phyloP scores from a whole-genome alignment of 2,329 filamentous ascomycete species.

The Oidium heveae region DNA sequence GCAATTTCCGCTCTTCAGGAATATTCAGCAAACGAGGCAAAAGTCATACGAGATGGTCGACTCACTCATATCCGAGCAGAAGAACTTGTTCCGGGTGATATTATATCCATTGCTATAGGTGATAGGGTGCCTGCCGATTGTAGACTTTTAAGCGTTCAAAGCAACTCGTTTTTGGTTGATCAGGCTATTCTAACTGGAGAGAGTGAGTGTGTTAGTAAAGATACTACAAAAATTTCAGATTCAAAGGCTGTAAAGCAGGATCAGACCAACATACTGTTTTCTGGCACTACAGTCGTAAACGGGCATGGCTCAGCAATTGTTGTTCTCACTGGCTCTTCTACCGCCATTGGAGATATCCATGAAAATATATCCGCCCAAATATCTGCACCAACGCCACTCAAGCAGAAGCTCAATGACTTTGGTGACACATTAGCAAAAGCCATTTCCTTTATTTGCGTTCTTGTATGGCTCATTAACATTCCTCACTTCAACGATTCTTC shows the following conservation, averaged over 20 bases:
- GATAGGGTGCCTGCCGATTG: slow-evolving; percentile 91
- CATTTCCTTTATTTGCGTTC: slow-evolving; percentile 84
- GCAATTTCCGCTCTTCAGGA: slow-evolving; percentile 94
- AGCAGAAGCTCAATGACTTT: slow-evolving; percentile 97
- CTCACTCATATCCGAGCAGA: slow-evolving; percentile 78
- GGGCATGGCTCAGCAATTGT: slow-evolving; percentile 82
- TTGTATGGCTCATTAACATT: slow-evolving; percentile 97
- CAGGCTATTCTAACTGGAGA: slow-evolving; percentile 94
- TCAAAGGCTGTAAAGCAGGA: slow-evolving; percentile 83
- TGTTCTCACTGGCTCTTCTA: slow-evolving; percentile 66
- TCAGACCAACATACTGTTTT: slow-evolving; percentile 94
- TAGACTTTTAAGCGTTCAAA: slow-evolving; percentile 67
- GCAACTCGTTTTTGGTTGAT: slow-evolving; percentile 92
- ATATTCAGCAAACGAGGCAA: slow-evolving; percentile 96
- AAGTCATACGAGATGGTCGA: slow-evolving; percentile 56
- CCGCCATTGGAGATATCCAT: slow-evolving; percentile 94
- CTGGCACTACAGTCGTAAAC: slow-evolving; percentile 87
- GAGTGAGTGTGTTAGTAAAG: slow-evolving; percentile 89
- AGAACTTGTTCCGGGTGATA: slow-evolving; percentile 82
- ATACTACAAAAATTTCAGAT: slow-evolving; percentile 43
- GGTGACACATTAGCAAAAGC: slow-evolving; percentile 92
- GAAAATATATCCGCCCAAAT: slow-evolving; percentile 97
- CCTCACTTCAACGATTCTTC: slow-evolving; percentile 88
- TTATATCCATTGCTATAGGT: slow-evolving; percentile 68
- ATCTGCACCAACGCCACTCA: slow-evolving; percentile 85